phyloP scores from a whole-genome alignment of 768 basidiomycete species.

The Lentinula boryana region DNA sequence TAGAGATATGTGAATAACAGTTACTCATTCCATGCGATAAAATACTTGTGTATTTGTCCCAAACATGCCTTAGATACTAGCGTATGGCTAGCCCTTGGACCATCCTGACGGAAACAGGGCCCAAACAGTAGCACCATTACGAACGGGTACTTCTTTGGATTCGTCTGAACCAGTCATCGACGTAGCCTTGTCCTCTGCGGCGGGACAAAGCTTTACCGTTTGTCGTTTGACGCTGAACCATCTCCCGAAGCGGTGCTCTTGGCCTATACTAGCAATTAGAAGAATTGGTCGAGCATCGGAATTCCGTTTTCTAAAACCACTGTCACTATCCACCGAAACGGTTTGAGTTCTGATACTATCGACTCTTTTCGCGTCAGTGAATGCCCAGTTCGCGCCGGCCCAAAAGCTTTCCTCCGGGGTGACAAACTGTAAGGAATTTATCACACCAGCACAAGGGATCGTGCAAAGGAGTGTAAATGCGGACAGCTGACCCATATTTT shows the following conservation, averaged over 20 bases:
- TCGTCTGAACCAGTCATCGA: neutral
- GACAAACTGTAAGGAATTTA: slow-evolving; percentile 87
- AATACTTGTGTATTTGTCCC: neutral
- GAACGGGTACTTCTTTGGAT: neutral
- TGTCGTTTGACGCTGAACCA: slow-evolving; percentile 39
- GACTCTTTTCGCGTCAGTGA: slow-evolving; percentile 4
- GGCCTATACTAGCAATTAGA: slow-evolving; percentile 75
- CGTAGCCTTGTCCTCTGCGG: neutral
- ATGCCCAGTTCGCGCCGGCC: slow-evolving; percentile 28
- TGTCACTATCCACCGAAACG: neutral
- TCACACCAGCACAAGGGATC: slow-evolving; percentile 66
- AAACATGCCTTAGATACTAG: neutral
- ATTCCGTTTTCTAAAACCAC: slow-evolving; percentile 4
- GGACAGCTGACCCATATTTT: slow-evolving; percentile 48
- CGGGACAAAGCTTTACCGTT: neutral
- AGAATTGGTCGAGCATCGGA: slow-evolving; percentile 32
- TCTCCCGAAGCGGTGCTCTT: slow-evolving; percentile 86
- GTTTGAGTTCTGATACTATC: neutral
- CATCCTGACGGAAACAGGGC: neutral
- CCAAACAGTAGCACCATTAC: slow-evolving; percentile 1
- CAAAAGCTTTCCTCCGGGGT: slow-evolving; percentile 45
- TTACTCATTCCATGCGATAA: neutral
- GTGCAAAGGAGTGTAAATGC: slow-evolving; percentile 67
- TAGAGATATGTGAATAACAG: neutral
- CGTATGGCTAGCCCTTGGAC: neutral